A percentile compares a stretch with the other conserved stretches of the same genome.
Evolutionary conservation across 192 early-diverging fungal species (phyloP).

Genomic region (Obelidium mucronatum): DNA sequence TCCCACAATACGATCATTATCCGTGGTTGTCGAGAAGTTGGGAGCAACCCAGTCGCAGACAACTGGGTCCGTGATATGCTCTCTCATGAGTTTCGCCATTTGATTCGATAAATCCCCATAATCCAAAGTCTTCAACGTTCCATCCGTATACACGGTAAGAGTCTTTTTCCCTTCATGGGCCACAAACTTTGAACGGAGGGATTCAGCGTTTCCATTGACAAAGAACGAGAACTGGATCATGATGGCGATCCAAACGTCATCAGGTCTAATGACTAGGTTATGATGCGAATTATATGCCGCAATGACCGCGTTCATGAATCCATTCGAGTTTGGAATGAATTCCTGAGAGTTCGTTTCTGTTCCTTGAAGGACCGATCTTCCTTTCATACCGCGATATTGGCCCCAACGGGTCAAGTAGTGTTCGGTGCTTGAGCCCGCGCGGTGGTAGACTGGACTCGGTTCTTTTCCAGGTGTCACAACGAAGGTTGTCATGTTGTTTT

Average conservation of each 20-base stretch:
- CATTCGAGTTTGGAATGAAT: conserved; percentile 4
- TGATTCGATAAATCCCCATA: neutral
- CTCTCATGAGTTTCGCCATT: neutral
- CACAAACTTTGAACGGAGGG: conserved; percentile 17
- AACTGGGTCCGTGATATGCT: conserved; percentile 2
- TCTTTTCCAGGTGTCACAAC: too few species aligned
- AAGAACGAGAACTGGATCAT: conserved; percentile 19
- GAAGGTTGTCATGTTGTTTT: too few species aligned
- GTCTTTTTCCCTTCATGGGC: conserved; percentile 23
- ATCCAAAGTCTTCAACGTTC: neutral
- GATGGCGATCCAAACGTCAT: conserved; percentile 33
- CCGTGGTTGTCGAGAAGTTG: conserved; percentile 23
- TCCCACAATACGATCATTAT: conserved; percentile 22
- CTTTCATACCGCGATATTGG: neutral
- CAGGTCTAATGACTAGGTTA: conserved; percentile 26
- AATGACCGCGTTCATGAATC: conserved; percentile 27
- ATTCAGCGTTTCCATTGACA: conserved; percentile 21
- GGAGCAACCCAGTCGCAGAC: conserved; percentile 27
- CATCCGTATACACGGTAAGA: neutral
- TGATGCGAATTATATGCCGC: conserved; percentile 25
- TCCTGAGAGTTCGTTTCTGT: neutral
- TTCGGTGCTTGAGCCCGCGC: too few species aligned
- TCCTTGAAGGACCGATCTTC: neutral
- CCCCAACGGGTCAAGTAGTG: neutral
- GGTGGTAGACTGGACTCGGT: too few species aligned